Evolutionary conservation across 2,329 filamentous ascomycete genomes (phyloP).

Genomic region (Scedosporium apiospermum): DNA sequence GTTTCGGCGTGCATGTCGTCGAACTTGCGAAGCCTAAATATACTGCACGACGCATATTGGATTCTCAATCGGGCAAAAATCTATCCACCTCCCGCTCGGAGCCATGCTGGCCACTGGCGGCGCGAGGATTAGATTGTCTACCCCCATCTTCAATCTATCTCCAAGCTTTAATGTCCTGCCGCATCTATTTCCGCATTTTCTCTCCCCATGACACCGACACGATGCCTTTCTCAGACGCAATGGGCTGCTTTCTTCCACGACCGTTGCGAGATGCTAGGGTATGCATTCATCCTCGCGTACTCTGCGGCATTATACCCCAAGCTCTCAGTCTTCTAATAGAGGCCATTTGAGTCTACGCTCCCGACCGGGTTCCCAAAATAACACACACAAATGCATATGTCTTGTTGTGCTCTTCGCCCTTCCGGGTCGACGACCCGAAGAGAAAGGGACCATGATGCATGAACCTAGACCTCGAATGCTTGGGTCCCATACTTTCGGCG

Average conservation of each 20-base stretch:
- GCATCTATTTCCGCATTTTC: not conserved
- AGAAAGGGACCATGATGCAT: not conserved
- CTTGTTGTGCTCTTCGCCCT: not conserved
- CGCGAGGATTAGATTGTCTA: not conserved
- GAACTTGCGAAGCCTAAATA: not conserved
- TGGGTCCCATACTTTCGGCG: not conserved
- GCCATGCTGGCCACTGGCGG: not conserved
- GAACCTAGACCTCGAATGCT: not conserved
- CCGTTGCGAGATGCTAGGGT: not conserved
- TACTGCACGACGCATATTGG: not conserved
- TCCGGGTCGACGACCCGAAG: not conserved
- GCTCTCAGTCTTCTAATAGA: not conserved
- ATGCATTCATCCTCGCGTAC: not conserved
- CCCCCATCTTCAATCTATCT: not conserved
- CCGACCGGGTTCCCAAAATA: conserved; percentile 1
- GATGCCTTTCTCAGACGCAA: not conserved
- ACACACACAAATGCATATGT: not conserved
- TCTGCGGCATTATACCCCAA: not conserved
- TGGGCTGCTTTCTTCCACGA: not conserved
- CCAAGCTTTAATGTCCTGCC: not conserved
- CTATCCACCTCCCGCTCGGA: not conserved
- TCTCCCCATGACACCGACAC: not conserved
- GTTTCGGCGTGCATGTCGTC: not conserved
- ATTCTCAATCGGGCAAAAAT: not conserved
- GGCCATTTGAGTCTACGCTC: not conserved